Evolutionary conservation across 23 red algal genomes (phyloP).

Genomic region (Agarophyton chilense): DNA sequence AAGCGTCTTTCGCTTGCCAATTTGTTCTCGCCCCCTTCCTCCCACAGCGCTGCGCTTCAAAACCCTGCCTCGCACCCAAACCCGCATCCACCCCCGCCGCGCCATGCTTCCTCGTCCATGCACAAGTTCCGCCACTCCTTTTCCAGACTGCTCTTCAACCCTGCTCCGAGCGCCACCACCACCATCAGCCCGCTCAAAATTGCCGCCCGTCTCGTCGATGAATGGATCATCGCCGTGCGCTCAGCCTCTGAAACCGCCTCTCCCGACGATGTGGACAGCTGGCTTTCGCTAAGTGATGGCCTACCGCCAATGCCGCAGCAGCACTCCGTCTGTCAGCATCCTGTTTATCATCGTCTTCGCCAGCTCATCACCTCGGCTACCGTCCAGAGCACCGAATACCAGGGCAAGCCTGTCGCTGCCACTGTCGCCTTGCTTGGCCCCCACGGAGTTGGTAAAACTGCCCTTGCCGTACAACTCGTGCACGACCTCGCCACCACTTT

Average conservation of each 20-base stretch:
- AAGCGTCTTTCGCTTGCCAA: not conserved
- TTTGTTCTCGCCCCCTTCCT: conserved; percentile 1
- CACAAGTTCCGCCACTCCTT: not conserved
- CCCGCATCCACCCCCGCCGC: not conserved
- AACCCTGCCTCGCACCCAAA: not conserved
- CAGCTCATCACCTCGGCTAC: not conserved
- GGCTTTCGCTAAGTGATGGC: conserved; percentile 45
- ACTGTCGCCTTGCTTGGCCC: conserved; percentile 44
- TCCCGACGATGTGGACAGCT: conserved; percentile 44
- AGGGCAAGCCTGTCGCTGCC: not conserved
- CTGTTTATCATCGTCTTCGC: not conserved
- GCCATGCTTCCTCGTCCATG: not conserved
- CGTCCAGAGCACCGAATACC: not conserved
- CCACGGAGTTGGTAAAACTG: conserved; percentile 58
- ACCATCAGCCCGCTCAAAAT: conserved; percentile 1
- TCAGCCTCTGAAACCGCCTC: conserved; percentile 25
- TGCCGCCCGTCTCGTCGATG: conserved; percentile 35
- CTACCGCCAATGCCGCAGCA: conserved; percentile 60
- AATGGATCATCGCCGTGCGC: conserved; percentile 59
- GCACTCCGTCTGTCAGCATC: conserved; percentile 17
- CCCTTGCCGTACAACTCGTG: conserved; percentile 53
- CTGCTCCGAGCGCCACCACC: not conserved
- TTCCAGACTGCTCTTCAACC: conserved; percentile 4
- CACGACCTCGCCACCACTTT: conserved; percentile 40
- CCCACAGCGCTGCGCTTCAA: not conserved